A percentile compares a stretch with the other conserved stretches of the same genome.
These are phyloP conservation scores for Trichomonas tenax DNA, from an alignment of 208 protist genomes.

Conservation along the genomic window DNA sequence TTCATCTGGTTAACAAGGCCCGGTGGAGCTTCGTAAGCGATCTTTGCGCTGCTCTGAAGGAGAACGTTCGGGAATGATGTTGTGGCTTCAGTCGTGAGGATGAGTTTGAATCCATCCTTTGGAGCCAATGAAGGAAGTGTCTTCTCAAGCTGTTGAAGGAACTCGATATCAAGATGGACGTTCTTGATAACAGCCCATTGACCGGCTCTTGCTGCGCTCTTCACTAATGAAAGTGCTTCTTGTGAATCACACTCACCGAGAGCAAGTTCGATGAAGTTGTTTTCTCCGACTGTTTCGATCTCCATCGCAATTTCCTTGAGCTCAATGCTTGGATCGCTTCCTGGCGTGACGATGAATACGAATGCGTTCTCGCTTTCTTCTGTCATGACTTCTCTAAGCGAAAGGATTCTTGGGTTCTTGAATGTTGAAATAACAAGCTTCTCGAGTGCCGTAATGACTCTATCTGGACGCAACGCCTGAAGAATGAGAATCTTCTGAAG, in stretches of 20 bases:
- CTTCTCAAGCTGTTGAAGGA: neutral
- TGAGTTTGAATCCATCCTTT: constrained; percentile 61
- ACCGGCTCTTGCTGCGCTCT: neutral
- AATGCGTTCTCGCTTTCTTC: constrained; percentile 45
- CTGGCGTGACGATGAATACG: constrained; percentile 72
- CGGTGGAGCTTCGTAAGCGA: constrained; percentile 80
- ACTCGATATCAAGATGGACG: neutral
- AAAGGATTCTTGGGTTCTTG: neutral
- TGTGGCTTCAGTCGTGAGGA: constrained; percentile 79
- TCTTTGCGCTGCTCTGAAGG: constrained; percentile 70
- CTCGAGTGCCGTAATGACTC: neutral
- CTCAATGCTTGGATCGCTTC: constrained; percentile 75
- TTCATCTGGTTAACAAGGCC: constrained; percentile 79
- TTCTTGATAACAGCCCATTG: constrained; percentile 16
- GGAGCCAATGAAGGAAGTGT: neutral
- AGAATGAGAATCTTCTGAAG: neutral
- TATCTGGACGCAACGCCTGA: neutral
- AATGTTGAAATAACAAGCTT: neutral
- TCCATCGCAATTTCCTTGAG: constrained; percentile 60
- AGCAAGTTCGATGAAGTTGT: constrained; percentile 65
- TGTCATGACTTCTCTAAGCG: neutral
- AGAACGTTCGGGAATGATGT: constrained; percentile 73
- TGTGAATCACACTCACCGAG: constrained; percentile 79
- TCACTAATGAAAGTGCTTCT: neutral
- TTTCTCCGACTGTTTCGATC: constrained; percentile 42